Percentiles rank a stretch among this genome's conserved stretches.
Evolutionary conservation across 202 grass and related monocot genomes (phyloP).

Genomic region (Setaria viridis): DNA sequence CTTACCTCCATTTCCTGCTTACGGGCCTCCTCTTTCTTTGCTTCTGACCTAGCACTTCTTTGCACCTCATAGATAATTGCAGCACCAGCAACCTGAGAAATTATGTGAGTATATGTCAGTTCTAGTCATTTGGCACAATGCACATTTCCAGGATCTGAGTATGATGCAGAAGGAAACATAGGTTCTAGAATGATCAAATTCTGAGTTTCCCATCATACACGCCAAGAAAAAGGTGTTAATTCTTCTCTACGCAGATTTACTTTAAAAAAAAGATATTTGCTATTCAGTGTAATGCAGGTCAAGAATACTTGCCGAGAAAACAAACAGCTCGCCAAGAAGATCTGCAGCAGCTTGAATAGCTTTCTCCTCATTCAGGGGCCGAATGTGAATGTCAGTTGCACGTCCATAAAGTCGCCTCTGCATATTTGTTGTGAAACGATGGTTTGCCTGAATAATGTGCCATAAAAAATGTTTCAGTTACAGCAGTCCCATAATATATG

Average conservation of each 20-base stretch:
- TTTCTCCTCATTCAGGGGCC: slow-evolving; percentile 91
- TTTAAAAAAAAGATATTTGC: neutral
- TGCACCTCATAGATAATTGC: slow-evolving; percentile 95
- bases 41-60: slow-evolving; percentile 92
- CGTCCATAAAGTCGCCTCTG: slow-evolving; percentile 83
- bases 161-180: neutral
- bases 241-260: neutral
- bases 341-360: slow-evolving; percentile 94
- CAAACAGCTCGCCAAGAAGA: slow-evolving; percentile 85
- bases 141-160: neutral
- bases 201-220: neutral
- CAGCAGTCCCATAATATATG: neutral
- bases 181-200: neutral
- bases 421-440: slow-evolving; percentile 90
- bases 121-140: slow-evolving; percentile 30
- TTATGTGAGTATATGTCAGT: slow-evolving; percentile 28
- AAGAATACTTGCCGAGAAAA: slow-evolving; percentile 68
- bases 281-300: slow-evolving; percentile 21
- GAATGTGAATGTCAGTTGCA: slow-evolving; percentile 72
- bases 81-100: slow-evolving; percentile 73
- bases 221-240: neutral
- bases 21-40: slow-evolving; percentile 84
- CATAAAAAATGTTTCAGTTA: slow-evolving; percentile 44
- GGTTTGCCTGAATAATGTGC: slow-evolving; percentile 70
- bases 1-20: slow-evolving; percentile 79